Evolutionary conservation across 169 alveolate species (phyloP).

Genomic region (Eimeria falciformis): DNA sequence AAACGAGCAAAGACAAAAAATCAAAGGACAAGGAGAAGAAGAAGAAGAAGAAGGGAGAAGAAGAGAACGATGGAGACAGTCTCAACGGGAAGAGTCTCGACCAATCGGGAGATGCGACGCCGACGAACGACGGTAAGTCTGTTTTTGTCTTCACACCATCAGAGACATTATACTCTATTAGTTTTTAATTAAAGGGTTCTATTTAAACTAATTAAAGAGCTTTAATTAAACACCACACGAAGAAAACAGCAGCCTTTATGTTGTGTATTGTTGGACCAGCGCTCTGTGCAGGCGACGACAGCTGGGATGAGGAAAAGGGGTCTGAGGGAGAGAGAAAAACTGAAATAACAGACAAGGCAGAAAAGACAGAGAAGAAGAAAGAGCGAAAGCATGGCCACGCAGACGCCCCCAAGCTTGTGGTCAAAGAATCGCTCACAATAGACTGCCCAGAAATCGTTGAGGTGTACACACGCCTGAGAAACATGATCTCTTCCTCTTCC

Average conservation of each 20-base stretch:
- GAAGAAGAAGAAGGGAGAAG: slow-evolving; percentile 78
- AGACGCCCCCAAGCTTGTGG: slow-evolving; percentile 32
- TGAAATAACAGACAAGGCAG: slow-evolving; percentile 4
- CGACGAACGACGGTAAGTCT: slow-evolving; percentile 44
- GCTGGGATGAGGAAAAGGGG: slow-evolving; percentile 77
- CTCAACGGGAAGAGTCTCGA: not conserved
- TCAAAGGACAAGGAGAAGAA: slow-evolving; percentile 78
- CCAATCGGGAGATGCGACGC: slow-evolving; percentile 62
- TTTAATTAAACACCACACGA: too few species aligned
- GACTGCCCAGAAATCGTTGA: slow-evolving; percentile 83
- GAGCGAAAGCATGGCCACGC: slow-evolving; percentile 2
- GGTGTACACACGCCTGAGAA: slow-evolving; percentile 86
- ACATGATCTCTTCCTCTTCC: slow-evolving; percentile 81
- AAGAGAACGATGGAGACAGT: slow-evolving; percentile 36
- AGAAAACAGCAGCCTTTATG: too few species aligned
- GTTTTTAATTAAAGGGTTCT: too few species aligned
- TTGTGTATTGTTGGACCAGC: too few species aligned
- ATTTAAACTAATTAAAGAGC: too few species aligned
- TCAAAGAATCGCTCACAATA: slow-evolving; percentile 72
- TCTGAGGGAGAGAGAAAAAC: slow-evolving; percentile 63
- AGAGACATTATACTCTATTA: too few species aligned
- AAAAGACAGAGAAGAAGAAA: slow-evolving; percentile 58
- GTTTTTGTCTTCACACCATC: not conserved
- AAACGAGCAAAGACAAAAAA: slow-evolving; percentile 75
- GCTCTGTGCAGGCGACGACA: slow-evolving; percentile 71